Percentiles rank a stretch among this genome's conserved stretches.
These are phyloP conservation scores for Tolypocladium ophioglossoides DNA, from an alignment of 2,329 filamentous ascomycete species.

Conservation along the genomic window DNA sequence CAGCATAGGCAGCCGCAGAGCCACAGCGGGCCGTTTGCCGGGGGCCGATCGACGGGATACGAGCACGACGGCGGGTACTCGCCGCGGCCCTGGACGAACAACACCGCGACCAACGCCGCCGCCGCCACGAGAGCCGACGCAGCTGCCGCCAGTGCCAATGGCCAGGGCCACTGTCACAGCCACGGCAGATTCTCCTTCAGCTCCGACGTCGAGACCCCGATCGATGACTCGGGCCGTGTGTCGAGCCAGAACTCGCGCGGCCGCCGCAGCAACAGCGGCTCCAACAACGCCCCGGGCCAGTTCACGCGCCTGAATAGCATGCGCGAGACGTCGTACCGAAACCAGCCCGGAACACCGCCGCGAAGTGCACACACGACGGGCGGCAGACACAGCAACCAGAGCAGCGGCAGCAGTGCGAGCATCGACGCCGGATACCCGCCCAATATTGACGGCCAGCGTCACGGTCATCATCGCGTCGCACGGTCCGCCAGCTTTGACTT, in stretches of 20 bases:
- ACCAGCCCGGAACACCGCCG: slow-evolving; percentile 28
- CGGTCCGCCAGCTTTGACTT: slow-evolving; percentile 70
- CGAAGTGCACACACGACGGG: slow-evolving; percentile 38
- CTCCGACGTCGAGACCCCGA: slow-evolving; percentile 46
- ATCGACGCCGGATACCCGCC: slow-evolving; percentile 50
- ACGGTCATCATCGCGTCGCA: slow-evolving; percentile 24
- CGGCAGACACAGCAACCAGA: slow-evolving; percentile 60
- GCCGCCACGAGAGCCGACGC: neutral
- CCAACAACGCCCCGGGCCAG: slow-evolving; percentile 55
- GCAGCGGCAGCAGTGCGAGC: slow-evolving; percentile 53
- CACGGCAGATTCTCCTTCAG: slow-evolving; percentile 41
- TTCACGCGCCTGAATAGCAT: slow-evolving; percentile 54
- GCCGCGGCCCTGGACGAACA: neutral
- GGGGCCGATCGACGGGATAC: slow-evolving; percentile 10
- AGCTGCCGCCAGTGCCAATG: neutral
- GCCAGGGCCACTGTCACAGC: neutral
- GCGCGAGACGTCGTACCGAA: slow-evolving; percentile 32
- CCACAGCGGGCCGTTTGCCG: neutral
- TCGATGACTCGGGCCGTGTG: slow-evolving; percentile 43
- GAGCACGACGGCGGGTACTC: slow-evolving; percentile 13
- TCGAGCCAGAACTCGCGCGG: slow-evolving; percentile 45
- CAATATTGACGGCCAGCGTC: slow-evolving; percentile 48
- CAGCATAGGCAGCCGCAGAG: slow-evolving; percentile 6
- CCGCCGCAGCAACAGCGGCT: slow-evolving; percentile 71
- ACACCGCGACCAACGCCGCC: neutral